A percentile compares a stretch with the other conserved stretches of the same genome.
These are phyloP conservation scores for Candida nanaspora DNA, from an alignment of 805 yeast genomes.

Conservation along the genomic window DNA sequence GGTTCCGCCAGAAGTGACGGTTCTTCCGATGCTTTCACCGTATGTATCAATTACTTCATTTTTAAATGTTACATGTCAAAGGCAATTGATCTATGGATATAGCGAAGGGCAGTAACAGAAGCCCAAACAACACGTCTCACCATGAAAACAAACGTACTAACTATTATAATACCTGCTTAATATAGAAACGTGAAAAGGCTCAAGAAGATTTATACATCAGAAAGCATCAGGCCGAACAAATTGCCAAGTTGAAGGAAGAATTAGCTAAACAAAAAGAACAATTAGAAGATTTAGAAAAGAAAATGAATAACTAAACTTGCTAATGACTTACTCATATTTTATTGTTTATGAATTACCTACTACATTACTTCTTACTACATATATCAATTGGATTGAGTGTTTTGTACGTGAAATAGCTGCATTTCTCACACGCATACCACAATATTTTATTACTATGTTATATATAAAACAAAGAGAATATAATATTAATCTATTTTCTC, in stretches of 20 bases:
- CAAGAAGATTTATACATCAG: slow-evolving; percentile 80
- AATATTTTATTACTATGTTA: too few species aligned
- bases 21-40: slow-evolving; percentile 53
- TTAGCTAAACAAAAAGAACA: slow-evolving; percentile 67
- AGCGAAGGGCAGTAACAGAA: too few species aligned
- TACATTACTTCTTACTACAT: neutral
- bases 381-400: slow-evolving; percentile 1
- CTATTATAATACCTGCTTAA: neutral
- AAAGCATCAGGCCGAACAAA: slow-evolving; percentile 86
- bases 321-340: neutral
- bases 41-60: too few species aligned
- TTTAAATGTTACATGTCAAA: too few species aligned
- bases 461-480: neutral
- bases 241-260: slow-evolving; percentile 67
- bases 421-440: too few species aligned
- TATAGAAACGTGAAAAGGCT: slow-evolving; percentile 82
- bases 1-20: slow-evolving; percentile 52
- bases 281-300: slow-evolving; percentile 40
- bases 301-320: slow-evolving; percentile 29
- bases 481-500: neutral
- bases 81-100: too few species aligned
- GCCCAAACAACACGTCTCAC: too few species aligned
- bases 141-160: neutral
- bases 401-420: too few species aligned
- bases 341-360: neutral